Conservation (phyloP, 164 flowering plant genomes). For the Umbellularia californica region DNA sequence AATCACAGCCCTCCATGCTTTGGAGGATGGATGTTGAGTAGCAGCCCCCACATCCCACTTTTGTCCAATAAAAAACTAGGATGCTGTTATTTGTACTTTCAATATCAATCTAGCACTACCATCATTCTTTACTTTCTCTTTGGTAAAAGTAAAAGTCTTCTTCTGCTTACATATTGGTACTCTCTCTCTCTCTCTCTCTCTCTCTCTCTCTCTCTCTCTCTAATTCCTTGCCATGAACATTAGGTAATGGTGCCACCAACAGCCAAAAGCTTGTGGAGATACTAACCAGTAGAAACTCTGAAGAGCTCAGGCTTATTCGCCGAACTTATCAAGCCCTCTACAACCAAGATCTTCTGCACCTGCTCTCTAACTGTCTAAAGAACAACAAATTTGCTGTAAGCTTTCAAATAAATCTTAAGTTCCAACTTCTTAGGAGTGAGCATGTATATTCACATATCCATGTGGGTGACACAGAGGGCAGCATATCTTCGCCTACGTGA, state of each 20-base stretch:
- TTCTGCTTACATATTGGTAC: not conserved
- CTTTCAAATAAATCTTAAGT: not conserved
- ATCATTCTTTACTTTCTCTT: not conserved
- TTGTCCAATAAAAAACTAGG: too few relatives aligned
- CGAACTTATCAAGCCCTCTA: constrained; percentile 22
- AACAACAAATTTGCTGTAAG: constrained; percentile 25
- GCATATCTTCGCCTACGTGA: constrained; percentile 28
- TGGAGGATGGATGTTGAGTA: too few relatives aligned
- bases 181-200: not conserved
- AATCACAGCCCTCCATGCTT: not conserved
- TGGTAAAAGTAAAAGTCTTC: too few relatives aligned
- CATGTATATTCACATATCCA: not conserved
- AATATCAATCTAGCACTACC: not conserved
- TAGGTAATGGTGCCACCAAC: constrained; percentile 20
- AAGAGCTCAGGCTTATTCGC: constrained; percentile 26
- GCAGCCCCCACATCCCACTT: too few relatives aligned
- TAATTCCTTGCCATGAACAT: not conserved
- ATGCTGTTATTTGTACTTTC: too few relatives aligned
- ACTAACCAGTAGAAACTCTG: constrained; percentile 18
- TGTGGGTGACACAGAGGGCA: constrained; percentile 16
- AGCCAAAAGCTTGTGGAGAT: constrained; percentile 24
- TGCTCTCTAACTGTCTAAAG: constrained; percentile 14
- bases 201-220: not conserved
- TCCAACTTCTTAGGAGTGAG: not conserved
- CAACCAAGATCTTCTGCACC: constrained; percentile 25